phyloP scores from a whole-genome alignment of 208 protist genomes.

The Crithidia acanthocephali region DNA sequence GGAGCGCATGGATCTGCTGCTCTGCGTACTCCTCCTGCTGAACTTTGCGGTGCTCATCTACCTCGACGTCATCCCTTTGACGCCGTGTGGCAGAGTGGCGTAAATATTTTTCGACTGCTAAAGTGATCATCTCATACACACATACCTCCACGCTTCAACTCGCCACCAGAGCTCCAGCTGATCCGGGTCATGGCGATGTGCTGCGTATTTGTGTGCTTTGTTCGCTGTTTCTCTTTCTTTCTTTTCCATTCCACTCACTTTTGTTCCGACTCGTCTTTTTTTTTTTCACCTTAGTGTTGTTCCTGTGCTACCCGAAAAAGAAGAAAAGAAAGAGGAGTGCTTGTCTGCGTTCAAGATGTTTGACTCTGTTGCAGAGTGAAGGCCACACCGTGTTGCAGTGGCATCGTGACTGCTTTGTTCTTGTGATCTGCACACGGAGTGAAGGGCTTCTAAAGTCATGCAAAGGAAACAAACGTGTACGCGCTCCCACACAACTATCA shows the following conservation, averaged over 20 bases:
- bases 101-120: conserved; percentile 47
- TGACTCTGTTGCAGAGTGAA: too few species aligned
- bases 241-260: conserved; percentile 1
- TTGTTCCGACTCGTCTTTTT: too few species aligned
- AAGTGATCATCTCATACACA: conserved; percentile 19
- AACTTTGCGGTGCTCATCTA: conserved; percentile 46
- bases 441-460: too few species aligned
- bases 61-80: conserved; percentile 43
- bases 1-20: conserved; percentile 44
- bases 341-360: too few species aligned
- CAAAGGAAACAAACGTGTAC: too few species aligned
- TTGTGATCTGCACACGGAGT: too few species aligned
- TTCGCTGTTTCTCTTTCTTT: not conserved
- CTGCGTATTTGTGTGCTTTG: not conserved
- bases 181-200: not conserved
- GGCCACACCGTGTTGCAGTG: too few species aligned
- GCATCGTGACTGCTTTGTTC: too few species aligned
- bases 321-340: too few species aligned
- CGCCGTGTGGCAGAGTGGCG: conserved; percentile 37
- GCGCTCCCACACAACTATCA: too few species aligned
- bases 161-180: not conserved
- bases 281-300: too few species aligned
- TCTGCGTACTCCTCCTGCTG: conserved; percentile 42
- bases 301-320: too few species aligned
- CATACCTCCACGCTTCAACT: not conserved